phyloP scores from a whole-genome alignment of 176 grass and related monocot species.

The Cocos nucifera region DNA sequence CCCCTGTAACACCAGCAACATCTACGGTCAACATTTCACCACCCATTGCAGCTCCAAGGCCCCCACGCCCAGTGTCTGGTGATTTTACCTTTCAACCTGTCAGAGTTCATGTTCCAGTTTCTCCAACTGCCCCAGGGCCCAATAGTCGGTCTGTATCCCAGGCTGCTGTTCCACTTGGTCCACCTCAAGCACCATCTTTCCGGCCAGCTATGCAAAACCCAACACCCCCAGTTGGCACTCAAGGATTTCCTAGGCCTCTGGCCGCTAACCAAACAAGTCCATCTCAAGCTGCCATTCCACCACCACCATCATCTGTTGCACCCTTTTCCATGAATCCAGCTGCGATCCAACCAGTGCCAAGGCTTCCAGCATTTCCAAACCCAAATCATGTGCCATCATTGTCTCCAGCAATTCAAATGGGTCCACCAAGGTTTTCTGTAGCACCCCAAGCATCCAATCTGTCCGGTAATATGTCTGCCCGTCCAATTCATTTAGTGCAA shows the following conservation, averaged over 20 bases:
- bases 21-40: slow-evolving; percentile 12
- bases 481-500: slow-evolving; percentile 30
- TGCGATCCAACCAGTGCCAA: slow-evolving; percentile 12
- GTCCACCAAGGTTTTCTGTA: slow-evolving; percentile 13
- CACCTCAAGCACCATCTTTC: slow-evolving; percentile 30
- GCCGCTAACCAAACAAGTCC: slow-evolving; percentile 25
- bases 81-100: slow-evolving; percentile 78
- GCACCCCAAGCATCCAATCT: slow-evolving; percentile 17
- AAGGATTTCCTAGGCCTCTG: slow-evolving; percentile 40
- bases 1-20: slow-evolving; percentile 18
- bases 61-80: slow-evolving; percentile 33
- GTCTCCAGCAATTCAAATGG: slow-evolving; percentile 21
- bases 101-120: background rate
- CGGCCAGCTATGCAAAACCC: slow-evolving; percentile 31
- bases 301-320: slow-evolving; percentile 21
- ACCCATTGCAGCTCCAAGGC: slow-evolving; percentile 31
- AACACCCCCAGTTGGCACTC: slow-evolving; percentile 10
- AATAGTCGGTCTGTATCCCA: slow-evolving; percentile 20
- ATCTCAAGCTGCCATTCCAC: slow-evolving; percentile 21
- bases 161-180: slow-evolving; percentile 13
- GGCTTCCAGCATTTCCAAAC: slow-evolving; percentile 20
- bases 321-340: slow-evolving; percentile 26
- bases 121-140: slow-evolving; percentile 10
- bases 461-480: slow-evolving; percentile 15
- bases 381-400: background rate